Evolutionary conservation across 1,284 basidiomycete genomes (phyloP).

Genomic region (Grifola frondosa): DNA sequence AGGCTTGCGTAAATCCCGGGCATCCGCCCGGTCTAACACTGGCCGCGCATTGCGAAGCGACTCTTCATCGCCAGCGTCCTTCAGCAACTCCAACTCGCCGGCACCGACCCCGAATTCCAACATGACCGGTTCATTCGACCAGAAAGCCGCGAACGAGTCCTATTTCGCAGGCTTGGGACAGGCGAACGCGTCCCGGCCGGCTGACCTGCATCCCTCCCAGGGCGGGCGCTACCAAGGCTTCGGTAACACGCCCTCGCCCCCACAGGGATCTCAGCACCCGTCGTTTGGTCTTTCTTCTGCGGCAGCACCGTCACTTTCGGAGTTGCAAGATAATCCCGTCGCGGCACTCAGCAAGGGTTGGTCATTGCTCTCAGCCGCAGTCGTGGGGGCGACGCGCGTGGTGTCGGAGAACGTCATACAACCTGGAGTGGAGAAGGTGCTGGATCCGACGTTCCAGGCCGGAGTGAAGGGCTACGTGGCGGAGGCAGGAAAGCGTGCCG

Average conservation of each 20-base stretch:
- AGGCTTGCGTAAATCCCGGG: constrained; percentile 74
- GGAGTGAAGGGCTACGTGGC: constrained; percentile 68
- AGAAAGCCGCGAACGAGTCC: constrained; percentile 73
- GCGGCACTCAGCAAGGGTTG: constrained; percentile 82
- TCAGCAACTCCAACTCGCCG: constrained; percentile 46
- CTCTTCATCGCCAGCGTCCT: constrained; percentile 51
- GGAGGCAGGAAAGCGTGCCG: constrained; percentile 65
- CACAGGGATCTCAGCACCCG: constrained; percentile 49
- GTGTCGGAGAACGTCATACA: constrained; percentile 80
- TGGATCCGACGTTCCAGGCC: constrained; percentile 74
- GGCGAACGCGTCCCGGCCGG: constrained; percentile 67
- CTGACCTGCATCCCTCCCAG: constrained; percentile 78
- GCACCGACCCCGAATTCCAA: constrained; percentile 31
- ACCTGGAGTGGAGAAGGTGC: constrained; percentile 74
- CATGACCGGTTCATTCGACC: constrained; percentile 43
- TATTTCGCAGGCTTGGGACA: constrained; percentile 76
- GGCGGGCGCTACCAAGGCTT: constrained; percentile 86
- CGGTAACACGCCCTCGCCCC: constrained; percentile 66
- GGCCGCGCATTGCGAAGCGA: constrained; percentile 47
- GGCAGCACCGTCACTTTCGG: constrained; percentile 65
- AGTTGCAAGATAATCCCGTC: constrained; percentile 79
- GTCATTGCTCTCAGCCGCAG: constrained; percentile 77
- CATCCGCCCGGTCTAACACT: constrained; percentile 54
- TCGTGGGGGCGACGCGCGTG: constrained; percentile 69
- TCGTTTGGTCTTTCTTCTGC: constrained; percentile 68